Conservation (phyloP, 2,329 filamentous ascomycete genomes). For the Microcyclosporella mali region DNA sequence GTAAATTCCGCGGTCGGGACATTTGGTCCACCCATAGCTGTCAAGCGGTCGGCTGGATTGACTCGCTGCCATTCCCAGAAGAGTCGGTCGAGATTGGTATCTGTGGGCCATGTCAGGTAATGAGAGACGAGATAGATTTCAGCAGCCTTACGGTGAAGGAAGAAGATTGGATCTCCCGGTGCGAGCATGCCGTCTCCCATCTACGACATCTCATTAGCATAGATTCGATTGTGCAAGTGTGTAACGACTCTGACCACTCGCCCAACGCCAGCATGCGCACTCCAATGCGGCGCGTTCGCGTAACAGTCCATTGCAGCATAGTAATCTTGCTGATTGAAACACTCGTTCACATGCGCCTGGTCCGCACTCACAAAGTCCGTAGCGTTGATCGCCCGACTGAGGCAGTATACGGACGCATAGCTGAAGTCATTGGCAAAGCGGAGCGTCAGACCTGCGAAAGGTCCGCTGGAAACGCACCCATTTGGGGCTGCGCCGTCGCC, state of each 20-base stretch:
- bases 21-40: constrained; percentile 16
- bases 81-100: constrained; percentile 20
- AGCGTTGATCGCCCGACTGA: constrained; percentile 11
- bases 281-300: constrained; percentile 16
- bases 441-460: constrained; percentile 15
- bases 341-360: constrained; percentile 13
- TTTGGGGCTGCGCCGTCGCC: constrained; percentile 8
- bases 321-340: constrained; percentile 10
- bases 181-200: constrained; percentile 20
- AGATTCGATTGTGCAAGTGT: not conserved
- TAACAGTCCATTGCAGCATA: constrained; percentile 15
- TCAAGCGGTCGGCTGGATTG: constrained; percentile 6
- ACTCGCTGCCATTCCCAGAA: constrained; percentile 18
- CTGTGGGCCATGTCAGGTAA: not conserved
- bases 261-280: constrained; percentile 17
- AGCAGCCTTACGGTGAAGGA: constrained; percentile 12
- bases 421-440: constrained; percentile 7
- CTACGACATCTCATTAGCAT: constrained; percentile 2
- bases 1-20: constrained; percentile 15
- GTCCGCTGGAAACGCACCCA: constrained; percentile 14
- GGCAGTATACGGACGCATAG: constrained; percentile 7
- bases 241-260: constrained; percentile 5
- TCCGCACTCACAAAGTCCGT: constrained; percentile 9
- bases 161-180: constrained; percentile 20
- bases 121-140: not conserved